These are phyloP conservation scores for Dryadomyces sulphureus DNA, from an alignment of 2,329 filamentous ascomycete species.

Conservation along the genomic window DNA sequence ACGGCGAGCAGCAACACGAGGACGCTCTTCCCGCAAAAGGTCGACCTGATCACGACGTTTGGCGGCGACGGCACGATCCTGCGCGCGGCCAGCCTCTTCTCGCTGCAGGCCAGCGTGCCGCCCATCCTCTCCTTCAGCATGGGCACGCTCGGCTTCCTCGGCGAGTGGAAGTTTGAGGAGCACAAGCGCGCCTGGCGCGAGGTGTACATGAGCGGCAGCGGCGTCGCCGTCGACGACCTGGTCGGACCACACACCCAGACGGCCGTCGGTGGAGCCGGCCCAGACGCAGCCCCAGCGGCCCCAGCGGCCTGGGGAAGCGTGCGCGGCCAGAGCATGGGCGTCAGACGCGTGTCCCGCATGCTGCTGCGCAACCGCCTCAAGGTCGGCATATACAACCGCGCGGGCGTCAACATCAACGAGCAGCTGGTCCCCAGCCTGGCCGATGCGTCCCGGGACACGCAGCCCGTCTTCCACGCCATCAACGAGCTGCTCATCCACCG, in stretches of 20 bases:
- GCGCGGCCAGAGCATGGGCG: conserved; percentile 69
- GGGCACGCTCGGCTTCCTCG: conserved; percentile 87
- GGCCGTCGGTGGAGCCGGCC: conserved; percentile 14
- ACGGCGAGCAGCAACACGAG: conserved; percentile 27
- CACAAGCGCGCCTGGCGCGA: conserved; percentile 86
- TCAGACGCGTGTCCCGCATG: conserved; percentile 59
- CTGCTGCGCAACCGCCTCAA: conserved; percentile 76
- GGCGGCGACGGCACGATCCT: conserved; percentile 89
- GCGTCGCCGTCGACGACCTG: conserved; percentile 31
- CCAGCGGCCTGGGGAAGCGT: conserved; percentile 54
- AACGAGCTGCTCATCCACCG: conserved; percentile 94
- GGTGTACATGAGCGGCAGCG: conserved; percentile 67
- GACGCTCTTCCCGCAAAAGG: conserved; percentile 54
- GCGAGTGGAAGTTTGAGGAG: conserved; percentile 91
- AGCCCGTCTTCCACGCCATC: conserved; percentile 51
- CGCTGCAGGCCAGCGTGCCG: conserved; percentile 65
- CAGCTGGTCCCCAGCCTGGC: too few species aligned
- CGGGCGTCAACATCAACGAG: conserved; percentile 45
- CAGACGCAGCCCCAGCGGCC: conserved; percentile 7
- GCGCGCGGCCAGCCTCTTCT: conserved; percentile 74
- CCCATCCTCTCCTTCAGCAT: conserved; percentile 93
- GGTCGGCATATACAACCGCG: conserved; percentile 65
- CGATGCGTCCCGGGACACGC: neutral
- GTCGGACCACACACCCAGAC: conserved; percentile 25
- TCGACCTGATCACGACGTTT: conserved; percentile 79